A percentile compares a stretch with the other conserved stretches of the same genome.
Evolutionary conservation across 495 filamentous ascomycete species (phyloP).

Genomic region (Neurospora intermedia): DNA sequence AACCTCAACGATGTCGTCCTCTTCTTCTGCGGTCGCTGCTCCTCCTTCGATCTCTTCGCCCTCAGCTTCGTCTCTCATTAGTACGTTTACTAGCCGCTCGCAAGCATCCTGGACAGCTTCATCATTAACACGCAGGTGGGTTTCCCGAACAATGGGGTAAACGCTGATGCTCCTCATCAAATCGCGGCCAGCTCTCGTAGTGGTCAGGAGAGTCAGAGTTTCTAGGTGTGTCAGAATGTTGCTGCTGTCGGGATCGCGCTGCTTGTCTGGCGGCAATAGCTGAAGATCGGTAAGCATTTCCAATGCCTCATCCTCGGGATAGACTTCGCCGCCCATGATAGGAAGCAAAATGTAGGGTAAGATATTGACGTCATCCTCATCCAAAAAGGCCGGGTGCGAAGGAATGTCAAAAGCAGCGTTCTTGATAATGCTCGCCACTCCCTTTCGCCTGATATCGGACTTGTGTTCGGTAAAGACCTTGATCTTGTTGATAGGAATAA

Average conservation of each 20-base stretch:
- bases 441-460: slow-evolving; percentile 67
- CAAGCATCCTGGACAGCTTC: slow-evolving; percentile 76
- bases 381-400: slow-evolving; percentile 57
- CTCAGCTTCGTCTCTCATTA: slow-evolving; percentile 71
- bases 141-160: slow-evolving; percentile 82
- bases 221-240: slow-evolving; percentile 83
- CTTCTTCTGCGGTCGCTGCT: slow-evolving; percentile 21
- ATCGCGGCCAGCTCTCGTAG: slow-evolving; percentile 63
- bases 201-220: slow-evolving; percentile 72
- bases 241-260: slow-evolving; percentile 59
- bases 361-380: slow-evolving; percentile 61
- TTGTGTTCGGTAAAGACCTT: slow-evolving; percentile 86
- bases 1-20: slow-evolving; percentile 31
- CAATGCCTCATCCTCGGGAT: slow-evolving; percentile 64
- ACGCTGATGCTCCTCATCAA: slow-evolving; percentile 63
- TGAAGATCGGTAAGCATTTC: slow-evolving; percentile 81
- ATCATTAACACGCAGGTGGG: slow-evolving; percentile 67
- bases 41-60: slow-evolving; percentile 58
- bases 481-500: slow-evolving; percentile 79
- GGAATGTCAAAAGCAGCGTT: slow-evolving; percentile 66
- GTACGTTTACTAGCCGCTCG: slow-evolving; percentile 80
- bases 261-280: slow-evolving; percentile 76
- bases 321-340: slow-evolving; percentile 48
- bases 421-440: slow-evolving; percentile 87
- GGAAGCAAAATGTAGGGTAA: slow-evolving; percentile 77